These are phyloP conservation scores for Nakazawaea anatomiae DNA, from an alignment of 805 yeast species.

Conservation along the genomic window DNA sequence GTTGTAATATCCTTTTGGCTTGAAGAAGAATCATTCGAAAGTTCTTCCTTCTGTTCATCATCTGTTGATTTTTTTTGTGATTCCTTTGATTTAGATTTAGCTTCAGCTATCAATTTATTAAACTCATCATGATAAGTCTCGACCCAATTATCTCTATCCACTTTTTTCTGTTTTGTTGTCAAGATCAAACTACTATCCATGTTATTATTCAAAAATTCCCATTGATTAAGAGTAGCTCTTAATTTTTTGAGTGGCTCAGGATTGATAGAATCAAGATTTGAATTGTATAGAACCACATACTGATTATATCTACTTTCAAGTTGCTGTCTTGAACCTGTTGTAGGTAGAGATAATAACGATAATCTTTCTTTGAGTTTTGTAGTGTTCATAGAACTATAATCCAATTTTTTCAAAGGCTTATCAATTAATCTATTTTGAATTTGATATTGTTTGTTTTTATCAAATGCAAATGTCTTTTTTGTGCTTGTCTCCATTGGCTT, in stretches of 20 bases:
- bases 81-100: neutral
- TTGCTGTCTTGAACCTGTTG: constrained; percentile 55
- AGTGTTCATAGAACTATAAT: constrained; percentile 52
- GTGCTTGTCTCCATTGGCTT: constrained; percentile 17
- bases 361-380: constrained; percentile 59
- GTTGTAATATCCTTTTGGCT: no score
- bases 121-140: constrained; percentile 33
- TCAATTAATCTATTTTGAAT: constrained; percentile 13
- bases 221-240: constrained; percentile 49
- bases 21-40: neutral
- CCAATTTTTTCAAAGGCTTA: constrained; percentile 53
- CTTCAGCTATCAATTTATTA: constrained; percentile 21
- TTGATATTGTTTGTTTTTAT: constrained; percentile 22
- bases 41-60: neutral
- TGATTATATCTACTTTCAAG: constrained; percentile 71
- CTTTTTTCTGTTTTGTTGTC: constrained; percentile 31
- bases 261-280: constrained; percentile 66
- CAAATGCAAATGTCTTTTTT: constrained; percentile 22
- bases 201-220: constrained; percentile 46
- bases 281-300: constrained; percentile 71
- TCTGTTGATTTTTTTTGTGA: neutral
- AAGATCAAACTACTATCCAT: constrained; percentile 16
- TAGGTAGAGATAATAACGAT: constrained; percentile 45
- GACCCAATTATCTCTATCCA: constrained; percentile 42
- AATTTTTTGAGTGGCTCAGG: constrained; percentile 57